phyloP scores from a whole-genome alignment of 345 rosid species.

The Rhodomyrtus tomentosa region DNA sequence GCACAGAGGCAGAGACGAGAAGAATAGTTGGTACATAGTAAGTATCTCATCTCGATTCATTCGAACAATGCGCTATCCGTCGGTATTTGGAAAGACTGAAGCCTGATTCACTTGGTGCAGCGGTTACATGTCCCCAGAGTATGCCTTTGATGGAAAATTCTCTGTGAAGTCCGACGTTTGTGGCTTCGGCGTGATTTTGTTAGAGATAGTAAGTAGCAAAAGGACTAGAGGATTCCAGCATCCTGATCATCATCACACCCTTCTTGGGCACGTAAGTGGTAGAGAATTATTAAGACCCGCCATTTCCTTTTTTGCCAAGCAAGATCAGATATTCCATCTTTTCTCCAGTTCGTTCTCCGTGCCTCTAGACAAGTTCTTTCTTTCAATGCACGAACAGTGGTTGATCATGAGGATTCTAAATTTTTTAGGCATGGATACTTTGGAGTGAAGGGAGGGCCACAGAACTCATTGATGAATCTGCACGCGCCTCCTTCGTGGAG shows the following conservation, averaged over 20 bases:
- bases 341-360: not conserved
- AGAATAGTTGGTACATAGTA: not conserved
- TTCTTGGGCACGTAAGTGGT: not conserved
- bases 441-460: conserved; percentile 5
- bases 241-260: not conserved
- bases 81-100: not conserved
- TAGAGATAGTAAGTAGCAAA: not conserved
- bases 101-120: not conserved
- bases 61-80: not conserved
- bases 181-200: not conserved
- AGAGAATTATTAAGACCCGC: not conserved
- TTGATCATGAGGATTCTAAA: not conserved
- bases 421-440: conserved; percentile 17
- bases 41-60: not conserved
- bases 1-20: not conserved
- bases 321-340: not conserved
- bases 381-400: not conserved
- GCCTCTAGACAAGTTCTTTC: not conserved
- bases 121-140: not conserved
- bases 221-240: not conserved
- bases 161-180: not conserved
- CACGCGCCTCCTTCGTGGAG: not conserved
- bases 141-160: not conserved
- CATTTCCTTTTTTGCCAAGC: not conserved
- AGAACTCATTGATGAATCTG: conserved; percentile 3